A percentile compares a stretch with the other conserved stretches of the same genome.
phyloP scores from a whole-genome alignment of 148 eudicot genomes.

The Silene uniflora region DNA sequence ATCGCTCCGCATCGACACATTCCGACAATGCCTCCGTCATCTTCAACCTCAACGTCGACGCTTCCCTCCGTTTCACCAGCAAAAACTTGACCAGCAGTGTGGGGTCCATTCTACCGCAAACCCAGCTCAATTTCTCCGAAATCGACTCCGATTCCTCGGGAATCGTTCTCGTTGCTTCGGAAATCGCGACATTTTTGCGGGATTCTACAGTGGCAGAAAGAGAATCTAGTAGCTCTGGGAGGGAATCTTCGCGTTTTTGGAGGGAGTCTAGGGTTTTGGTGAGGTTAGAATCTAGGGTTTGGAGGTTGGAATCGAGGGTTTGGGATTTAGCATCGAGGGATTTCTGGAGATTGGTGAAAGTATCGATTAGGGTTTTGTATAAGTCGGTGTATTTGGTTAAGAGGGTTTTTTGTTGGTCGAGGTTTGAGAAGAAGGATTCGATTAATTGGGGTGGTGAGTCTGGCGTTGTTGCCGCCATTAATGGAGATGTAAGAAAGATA shows the following conservation, averaged over 20 bases:
- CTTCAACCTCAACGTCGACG: conserved; percentile 29
- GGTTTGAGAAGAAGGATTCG: conserved; percentile 34
- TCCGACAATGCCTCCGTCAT: conserved; percentile 30
- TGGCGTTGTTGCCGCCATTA: conserved; percentile 28
- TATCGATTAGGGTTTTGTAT: conserved; percentile 50
- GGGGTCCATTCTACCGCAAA: conserved; percentile 43
- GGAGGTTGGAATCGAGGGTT: conserved; percentile 40
- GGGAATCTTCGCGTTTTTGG: conserved; percentile 35
- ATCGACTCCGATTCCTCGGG: conserved; percentile 6
- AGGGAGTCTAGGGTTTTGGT: conserved; percentile 26
- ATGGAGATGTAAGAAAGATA: neutral
- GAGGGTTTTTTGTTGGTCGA: conserved; percentile 39
- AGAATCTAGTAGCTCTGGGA: conserved; percentile 25
- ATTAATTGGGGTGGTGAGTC: conserved; percentile 13
- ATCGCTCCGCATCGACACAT: conserved; percentile 40
- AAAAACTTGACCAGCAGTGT: conserved; percentile 28
- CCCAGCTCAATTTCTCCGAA: conserved; percentile 27
- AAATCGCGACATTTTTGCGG: conserved; percentile 25
- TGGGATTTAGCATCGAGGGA: conserved; percentile 33
- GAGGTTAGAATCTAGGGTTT: conserved; percentile 29
- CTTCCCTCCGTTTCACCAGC: conserved; percentile 40
- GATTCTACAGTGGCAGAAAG: conserved; percentile 31
- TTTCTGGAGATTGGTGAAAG: conserved; percentile 31
- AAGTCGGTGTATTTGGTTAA: conserved; percentile 33
- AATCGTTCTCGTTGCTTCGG: conserved; percentile 25